Percentiles rank a stretch among this genome's conserved stretches.
Conservation (phyloP, 768 basidiomycete species). For the Agrocybe praecox region DNA sequence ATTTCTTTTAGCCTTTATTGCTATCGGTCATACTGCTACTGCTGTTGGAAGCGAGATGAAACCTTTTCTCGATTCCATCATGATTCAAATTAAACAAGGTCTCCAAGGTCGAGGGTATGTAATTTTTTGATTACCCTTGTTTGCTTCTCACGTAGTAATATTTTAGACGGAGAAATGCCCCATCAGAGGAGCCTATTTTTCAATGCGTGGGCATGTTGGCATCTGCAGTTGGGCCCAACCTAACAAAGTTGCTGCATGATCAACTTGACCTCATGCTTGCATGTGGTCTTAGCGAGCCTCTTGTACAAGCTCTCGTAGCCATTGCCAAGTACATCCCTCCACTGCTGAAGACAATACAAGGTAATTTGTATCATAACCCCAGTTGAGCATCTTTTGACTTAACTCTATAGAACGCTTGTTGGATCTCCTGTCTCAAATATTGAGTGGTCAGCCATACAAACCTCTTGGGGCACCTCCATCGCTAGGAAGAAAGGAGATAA, state of each 20-base stretch:
- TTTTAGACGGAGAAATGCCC: constrained; percentile 81
- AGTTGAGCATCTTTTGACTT: background rate
- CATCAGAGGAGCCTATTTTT: constrained; percentile 93
- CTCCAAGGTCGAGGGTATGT: constrained; percentile 81
- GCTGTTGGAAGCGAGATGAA: constrained; percentile 96
- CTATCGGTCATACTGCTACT: constrained; percentile 93
- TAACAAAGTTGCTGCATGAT: constrained; percentile 95
- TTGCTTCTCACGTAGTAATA: background rate
- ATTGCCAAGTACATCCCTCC: constrained; percentile 90
- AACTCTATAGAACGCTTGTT: constrained; percentile 75
- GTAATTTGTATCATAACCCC: constrained; percentile 37
- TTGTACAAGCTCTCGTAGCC: constrained; percentile 80
- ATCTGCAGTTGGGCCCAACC: constrained; percentile 90
- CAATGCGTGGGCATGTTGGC: constrained; percentile 98
- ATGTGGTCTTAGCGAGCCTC: constrained; percentile 88
- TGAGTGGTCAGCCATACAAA: constrained; percentile 85
- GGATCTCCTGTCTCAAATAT: constrained; percentile 77
- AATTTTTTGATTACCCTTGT: background rate
- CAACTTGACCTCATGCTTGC: constrained; percentile 96
- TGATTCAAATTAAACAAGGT: constrained; percentile 88
- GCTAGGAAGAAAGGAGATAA: constrained; percentile 54
- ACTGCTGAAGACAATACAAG: constrained; percentile 89
- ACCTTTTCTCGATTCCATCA: constrained; percentile 89
- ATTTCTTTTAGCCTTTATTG: constrained; percentile 75
- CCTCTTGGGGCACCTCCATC: constrained; percentile 84